Evolutionary conservation across 2,329 filamentous ascomycete genomes (phyloP).

Genomic region (Penicillium occitanis): DNA sequence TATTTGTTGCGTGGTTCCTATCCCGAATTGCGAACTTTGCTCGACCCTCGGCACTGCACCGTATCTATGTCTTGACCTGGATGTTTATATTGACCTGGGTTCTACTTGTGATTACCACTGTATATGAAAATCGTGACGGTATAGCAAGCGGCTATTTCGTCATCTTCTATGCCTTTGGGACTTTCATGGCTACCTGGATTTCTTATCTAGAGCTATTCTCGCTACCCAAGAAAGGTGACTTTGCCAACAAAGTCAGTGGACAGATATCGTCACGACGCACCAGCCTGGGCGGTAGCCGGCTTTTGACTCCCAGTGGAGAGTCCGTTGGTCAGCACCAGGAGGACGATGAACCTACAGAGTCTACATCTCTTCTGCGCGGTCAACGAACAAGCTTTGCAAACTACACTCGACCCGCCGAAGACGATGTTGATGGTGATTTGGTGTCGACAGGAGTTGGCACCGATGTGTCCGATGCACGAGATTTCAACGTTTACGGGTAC

Average conservation of each 20-base stretch:
- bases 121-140: slow-evolving; percentile 72
- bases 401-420: slow-evolving; percentile 45
- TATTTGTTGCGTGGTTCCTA: slow-evolving; percentile 79
- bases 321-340: slow-evolving; percentile 38
- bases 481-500: slow-evolving; percentile 56
- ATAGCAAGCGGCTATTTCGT: slow-evolving; percentile 77
- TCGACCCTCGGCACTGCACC: slow-evolving; percentile 81
- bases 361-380: slow-evolving; percentile 57
- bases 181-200: slow-evolving; percentile 72
- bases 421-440: slow-evolving; percentile 29
- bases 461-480: slow-evolving; percentile 30
- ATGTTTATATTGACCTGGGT: slow-evolving; percentile 74
- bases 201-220: slow-evolving; percentile 78
- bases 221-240: slow-evolving; percentile 69
- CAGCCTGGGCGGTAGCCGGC: slow-evolving; percentile 42
- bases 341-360: slow-evolving; percentile 51
- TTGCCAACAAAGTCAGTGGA: slow-evolving; percentile 57
- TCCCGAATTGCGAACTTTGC: slow-evolving; percentile 74
- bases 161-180: slow-evolving; percentile 73
- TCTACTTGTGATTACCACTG: slow-evolving; percentile 67
- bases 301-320: slow-evolving; percentile 45
- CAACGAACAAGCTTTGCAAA: slow-evolving; percentile 57
- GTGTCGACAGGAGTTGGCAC: slow-evolving; percentile 29
- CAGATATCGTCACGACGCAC: slow-evolving; percentile 37
- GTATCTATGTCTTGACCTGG: slow-evolving; percentile 80